Base-by-base conservation (phyloP, 495 filamentous ascomycete species). In the Lophium mytilinum region DNA sequence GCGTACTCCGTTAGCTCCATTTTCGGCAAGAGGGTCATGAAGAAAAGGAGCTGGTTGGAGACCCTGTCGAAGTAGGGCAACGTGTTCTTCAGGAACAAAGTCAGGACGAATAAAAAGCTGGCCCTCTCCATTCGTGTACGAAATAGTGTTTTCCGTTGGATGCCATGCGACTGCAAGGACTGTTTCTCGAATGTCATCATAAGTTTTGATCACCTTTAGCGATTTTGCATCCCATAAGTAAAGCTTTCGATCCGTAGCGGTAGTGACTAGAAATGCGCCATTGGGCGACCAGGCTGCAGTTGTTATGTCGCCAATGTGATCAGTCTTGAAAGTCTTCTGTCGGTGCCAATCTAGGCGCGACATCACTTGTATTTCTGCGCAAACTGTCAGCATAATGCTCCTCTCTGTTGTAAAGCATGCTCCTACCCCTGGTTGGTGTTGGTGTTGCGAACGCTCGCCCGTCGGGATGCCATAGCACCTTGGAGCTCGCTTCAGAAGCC, bases 241-340 rank as follows among this genome's bases (percentile, higher is more conserved):
- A 21, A 97, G 76, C 64, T 85, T 87, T 42, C 86, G 83, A 72
- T 97, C 93, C 46, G 84, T 83, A 33, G 80, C 88, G 14, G 94
- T 88, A 7, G 87, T 89, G 18, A 82, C 88, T 5, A 98, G 76
- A 42, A 97, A 75, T 0, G 90, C 87, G 17, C 93, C 93, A 70
- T 97, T 98, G 1, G 90, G 90, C 12, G 91, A 93, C 93, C 93
- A 98, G 41, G 83, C 82, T 15, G 92, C 73, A 11, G 92, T 85
- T 0, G 90, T 95, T 57, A 98, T 84, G 62, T 94, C 88, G 19
- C 86, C 88, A 24, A 80, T 84, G 62, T 97, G 94, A 1, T 87
- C 90, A 21, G 80, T 80, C 7, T 81, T 66, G 64, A 97, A 97
- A 0, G 70, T 66, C 61, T 86, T 80, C 67, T 96, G 89, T 53